Percentiles rank a stretch among this genome's conserved stretches.
Evolutionary conservation across 257 asterid genomes (phyloP).

Genomic region (Solanum pimpinellifolium): DNA sequence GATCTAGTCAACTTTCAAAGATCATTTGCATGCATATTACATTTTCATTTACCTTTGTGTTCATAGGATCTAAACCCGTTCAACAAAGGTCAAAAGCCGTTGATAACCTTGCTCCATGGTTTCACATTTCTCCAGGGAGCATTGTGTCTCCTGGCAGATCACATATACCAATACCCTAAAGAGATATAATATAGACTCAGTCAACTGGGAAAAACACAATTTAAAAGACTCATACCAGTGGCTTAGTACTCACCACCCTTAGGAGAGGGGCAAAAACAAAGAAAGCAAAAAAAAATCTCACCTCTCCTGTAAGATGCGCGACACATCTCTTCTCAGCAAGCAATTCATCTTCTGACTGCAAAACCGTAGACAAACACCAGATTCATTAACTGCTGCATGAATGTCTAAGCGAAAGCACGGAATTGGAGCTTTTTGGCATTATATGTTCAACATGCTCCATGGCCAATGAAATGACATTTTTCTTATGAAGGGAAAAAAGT

Average conservation of each 20-base stretch:
- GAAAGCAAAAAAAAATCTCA: not conserved
- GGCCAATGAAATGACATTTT: not conserved
- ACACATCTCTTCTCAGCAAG: conserved; percentile 95
- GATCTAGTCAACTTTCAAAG: not conserved
- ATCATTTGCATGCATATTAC: not conserved
- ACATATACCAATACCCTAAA: conserved; percentile 79
- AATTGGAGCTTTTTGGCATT: not conserved
- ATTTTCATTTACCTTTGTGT: not conserved
- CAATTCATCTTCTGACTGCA: conserved; percentile 88
- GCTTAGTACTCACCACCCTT: not conserved
- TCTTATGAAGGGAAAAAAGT: not conserved
- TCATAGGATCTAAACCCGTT: not conserved
- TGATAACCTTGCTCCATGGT: not conserved
- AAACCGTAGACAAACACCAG: not conserved
- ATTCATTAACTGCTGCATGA: not conserved
- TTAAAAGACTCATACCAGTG: not conserved
- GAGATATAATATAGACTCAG: not conserved
- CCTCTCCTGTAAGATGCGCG: conserved; percentile 98
- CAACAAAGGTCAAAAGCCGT: not conserved
- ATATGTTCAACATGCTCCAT: not conserved
- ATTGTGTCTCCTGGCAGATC: conserved; percentile 93
- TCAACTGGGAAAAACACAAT: not conserved
- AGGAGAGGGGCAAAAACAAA: not conserved
- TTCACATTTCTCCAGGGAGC: conserved; percentile 96
- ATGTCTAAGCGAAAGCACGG: not conserved